Conservation (phyloP, 139 green algal genomes). For the Ettlia oleoabundans region DNA sequence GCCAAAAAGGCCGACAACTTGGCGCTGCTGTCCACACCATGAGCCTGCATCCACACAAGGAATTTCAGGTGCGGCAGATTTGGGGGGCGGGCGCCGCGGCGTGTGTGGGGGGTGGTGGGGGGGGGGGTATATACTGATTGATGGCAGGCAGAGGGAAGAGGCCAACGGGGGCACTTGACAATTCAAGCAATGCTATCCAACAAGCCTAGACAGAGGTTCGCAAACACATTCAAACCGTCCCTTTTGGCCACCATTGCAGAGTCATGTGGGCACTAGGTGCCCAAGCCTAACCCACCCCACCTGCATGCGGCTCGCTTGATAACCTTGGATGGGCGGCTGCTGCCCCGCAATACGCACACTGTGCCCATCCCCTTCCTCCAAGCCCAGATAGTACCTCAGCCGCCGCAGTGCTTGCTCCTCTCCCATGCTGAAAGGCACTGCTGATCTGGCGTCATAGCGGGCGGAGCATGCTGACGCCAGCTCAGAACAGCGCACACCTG, state of each 20-base stretch:
- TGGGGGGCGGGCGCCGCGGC: too few relatives aligned
- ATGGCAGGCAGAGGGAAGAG: too few relatives aligned
- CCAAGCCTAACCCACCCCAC: too few relatives aligned
- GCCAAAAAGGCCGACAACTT: constrained; percentile 80
- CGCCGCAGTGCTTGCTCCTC: constrained; percentile 21
- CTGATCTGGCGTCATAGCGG: neutral
- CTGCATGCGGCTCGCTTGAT: constrained; percentile 33
- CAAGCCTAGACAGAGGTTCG: too few relatives aligned
- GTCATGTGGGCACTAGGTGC: too few relatives aligned
- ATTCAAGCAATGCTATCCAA: too few relatives aligned
- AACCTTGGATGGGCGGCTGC: constrained; percentile 16
- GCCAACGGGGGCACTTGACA: too few relatives aligned
- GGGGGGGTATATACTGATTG: too few relatives aligned
- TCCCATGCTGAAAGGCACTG: constrained; percentile 3
- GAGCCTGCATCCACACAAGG: constrained; percentile 1
- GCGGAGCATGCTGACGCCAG: neutral
- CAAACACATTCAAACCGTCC: too few relatives aligned
- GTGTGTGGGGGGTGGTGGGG: too few relatives aligned
- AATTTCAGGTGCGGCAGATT: too few relatives aligned
- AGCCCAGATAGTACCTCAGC: constrained; percentile 27
- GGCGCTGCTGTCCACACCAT: constrained; percentile 65
- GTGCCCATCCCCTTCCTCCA: neutral
- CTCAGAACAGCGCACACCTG: neutral
- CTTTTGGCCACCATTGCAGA: too few relatives aligned
- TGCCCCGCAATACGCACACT: neutral